Base-by-base conservation (phyloP, 2,329 filamentous ascomycete genomes). In the Macrophomina phaseolina region DNA sequence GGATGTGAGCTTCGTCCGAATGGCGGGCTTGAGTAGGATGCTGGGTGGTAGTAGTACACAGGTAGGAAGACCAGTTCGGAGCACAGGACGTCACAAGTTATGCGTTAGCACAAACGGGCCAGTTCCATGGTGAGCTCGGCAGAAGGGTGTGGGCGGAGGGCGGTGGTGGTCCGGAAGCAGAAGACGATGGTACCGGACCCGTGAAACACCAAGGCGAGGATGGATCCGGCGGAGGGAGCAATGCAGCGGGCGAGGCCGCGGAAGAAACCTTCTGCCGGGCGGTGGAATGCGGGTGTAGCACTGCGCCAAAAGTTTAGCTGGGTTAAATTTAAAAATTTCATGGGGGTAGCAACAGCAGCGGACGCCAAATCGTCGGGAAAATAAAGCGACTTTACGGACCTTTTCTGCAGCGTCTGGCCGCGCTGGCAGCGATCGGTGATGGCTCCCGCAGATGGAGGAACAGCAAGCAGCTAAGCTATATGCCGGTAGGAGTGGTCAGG, bases 281-380 rank as follows among this genome's bases (percentile, higher is more conserved):
- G 53, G 2, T 45, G 53, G 53, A 58, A 58, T 58, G 53, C 53
- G 58, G 40, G 55, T n/a, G 40, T 40, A 56, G 52, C 32, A 18
- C 32, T 23, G n/a, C 18, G 38, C 32, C 55, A 58, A 36, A 62
- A 62, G 58, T 16, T 38, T 49, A 7, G 23, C 28, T 49, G 7
- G 5, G n/a, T 18, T 49, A 28, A 40, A 38, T 36, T 30, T 38
- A 8, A 46, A 46, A 60, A 60, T 45, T 34, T 46, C 23, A 18
- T 28, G 34, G 42, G 30, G 32, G 8, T n/a, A 18, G 11, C 36
- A 18, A 48, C 38, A 40, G 38, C 7, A 40, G 56, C 34, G 30
- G 11, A 45, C 58, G 58, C 58, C 16, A 62, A 38, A 38, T 34
- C 46, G 32, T 36, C 58, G 55, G 55, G 8, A 28, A 60, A 60